Percentiles rank a stretch among this genome's conserved stretches.
These are phyloP conservation scores for Onygenales sp. DNA, from an alignment of 2,329 filamentous ascomycete species.

Conservation along the genomic window DNA sequence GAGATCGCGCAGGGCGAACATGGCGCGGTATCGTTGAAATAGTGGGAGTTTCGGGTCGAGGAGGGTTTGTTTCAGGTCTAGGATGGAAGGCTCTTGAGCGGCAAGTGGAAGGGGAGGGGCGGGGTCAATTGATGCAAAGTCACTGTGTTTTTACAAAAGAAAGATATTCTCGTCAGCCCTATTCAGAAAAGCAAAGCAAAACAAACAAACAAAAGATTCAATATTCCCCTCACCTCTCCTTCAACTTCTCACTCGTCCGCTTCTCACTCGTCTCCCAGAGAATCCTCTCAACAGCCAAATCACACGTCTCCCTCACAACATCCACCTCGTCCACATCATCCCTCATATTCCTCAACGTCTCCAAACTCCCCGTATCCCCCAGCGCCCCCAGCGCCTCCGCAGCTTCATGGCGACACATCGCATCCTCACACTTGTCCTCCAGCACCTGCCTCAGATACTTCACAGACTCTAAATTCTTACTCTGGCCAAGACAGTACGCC, in stretches of 20 bases:
- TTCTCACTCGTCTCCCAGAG: conserved; percentile 78
- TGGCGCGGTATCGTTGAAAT: conserved; percentile 90
- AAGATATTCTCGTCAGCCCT: background rate
- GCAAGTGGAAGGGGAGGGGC: conserved; percentile 75
- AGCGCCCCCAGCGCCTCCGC: conserved; percentile 89
- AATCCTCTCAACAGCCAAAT: conserved; percentile 90
- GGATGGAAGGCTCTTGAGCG: conserved; percentile 53
- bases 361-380: conserved; percentile 63
- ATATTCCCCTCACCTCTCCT: conserved; percentile 56
- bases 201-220: background rate
- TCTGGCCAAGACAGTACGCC: conserved; percentile 93
- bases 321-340: conserved; percentile 68
- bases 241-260: conserved; percentile 64
- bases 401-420: conserved; percentile 94
- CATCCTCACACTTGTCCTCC: conserved; percentile 69
- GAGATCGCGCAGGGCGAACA: conserved; percentile 94
- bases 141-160: conserved; percentile 44
- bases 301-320: conserved; percentile 88
- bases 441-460: conserved; percentile 65
- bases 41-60: conserved; percentile 71
- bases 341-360: conserved; percentile 61
- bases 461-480: conserved; percentile 64
- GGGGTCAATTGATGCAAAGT: conserved; percentile 92
- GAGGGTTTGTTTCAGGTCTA: conserved; percentile 64
- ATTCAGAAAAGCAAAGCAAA: conserved; percentile 8